Percentiles rank a stretch among this genome's conserved stretches.
Evolutionary conservation across 495 filamentous ascomycete species (phyloP).

Genomic region (Tuber indicum): DNA sequence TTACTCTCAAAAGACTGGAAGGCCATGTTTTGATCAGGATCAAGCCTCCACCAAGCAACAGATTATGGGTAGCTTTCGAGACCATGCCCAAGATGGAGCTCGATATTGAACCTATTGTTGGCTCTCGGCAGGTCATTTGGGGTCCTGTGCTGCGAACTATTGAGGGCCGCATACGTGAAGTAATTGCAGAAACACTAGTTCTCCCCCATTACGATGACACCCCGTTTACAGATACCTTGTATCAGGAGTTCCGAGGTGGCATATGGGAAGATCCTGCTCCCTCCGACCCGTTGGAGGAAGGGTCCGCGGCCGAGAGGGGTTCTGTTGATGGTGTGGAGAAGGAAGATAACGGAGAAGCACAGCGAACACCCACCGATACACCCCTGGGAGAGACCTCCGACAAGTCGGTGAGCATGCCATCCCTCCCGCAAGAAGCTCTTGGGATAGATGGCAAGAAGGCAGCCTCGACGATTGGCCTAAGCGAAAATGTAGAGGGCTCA

Average conservation of each 20-base stretch:
- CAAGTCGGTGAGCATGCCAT: conserved; percentile 26
- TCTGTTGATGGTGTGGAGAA: conserved; percentile 56
- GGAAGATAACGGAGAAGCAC: conserved; percentile 43
- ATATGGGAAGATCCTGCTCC: conserved; percentile 61
- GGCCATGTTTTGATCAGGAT: conserved; percentile 78
- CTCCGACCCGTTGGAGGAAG: conserved; percentile 36
- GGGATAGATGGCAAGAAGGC: conserved; percentile 24
- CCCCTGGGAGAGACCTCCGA: conserved; percentile 20
- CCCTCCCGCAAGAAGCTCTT: conserved; percentile 13
- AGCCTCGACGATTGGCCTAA: conserved; percentile 42
- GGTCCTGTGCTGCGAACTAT: conserved; percentile 85
- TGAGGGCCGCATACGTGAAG: conserved; percentile 86
- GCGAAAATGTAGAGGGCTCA: conserved; percentile 52
- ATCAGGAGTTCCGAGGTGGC: conserved; percentile 74
- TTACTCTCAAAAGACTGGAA: conserved; percentile 75
- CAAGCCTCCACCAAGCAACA: conserved; percentile 92
- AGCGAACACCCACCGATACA: conserved; percentile 7
- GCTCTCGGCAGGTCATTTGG: conserved; percentile 90
- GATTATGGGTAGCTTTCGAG: conserved; percentile 90
- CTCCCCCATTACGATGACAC: conserved; percentile 92
- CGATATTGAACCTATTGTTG: conserved; percentile 88
- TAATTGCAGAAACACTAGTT: conserved; percentile 88
- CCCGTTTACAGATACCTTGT: conserved; percentile 73
- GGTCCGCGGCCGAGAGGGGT: conserved; percentile 45
- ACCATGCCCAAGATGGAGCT: conserved; percentile 86